Evolutionary conservation across 2,329 filamentous ascomycete genomes (phyloP), one percentile per base, ranked within the genome.

Genomic region (Arachnomyces sp.): DNA sequence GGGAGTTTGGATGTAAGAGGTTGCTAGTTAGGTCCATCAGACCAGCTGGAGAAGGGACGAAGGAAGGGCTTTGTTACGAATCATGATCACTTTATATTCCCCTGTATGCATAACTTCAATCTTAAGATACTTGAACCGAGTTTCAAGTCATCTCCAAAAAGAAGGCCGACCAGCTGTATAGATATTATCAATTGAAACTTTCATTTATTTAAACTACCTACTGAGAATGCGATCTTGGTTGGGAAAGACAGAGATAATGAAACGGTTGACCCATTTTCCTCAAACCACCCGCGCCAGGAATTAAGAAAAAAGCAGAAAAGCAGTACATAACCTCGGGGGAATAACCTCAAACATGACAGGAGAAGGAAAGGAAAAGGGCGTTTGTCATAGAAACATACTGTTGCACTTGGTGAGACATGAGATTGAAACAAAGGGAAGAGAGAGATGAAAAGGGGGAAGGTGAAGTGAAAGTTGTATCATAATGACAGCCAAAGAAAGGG

Each of bases 131-230:
- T 25, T 25, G 20, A 25, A 25, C 9, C 20, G 20, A 25, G 20
- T 14, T 41, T 43, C 20, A 25, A 25, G 20, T 25, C 20, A 25
- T 25, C 20, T 25, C 20, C 20, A 5, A 25, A 25, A 9, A 9
- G 20, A 9, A 25, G 9, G 13, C 5, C 34, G 38, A 28, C 45
- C 38, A 17, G 14, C 31, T 28, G n/a, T n/a, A n/a, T n/a, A n/a
- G n/a, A 31, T 20, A 36, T 40, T 36, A 29, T 50, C 43, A 20
- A 47, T 48, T 47, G 46, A 34, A n/a, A 36, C 42, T 50, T 40
- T 49, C 46, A 25, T 25, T 25, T 5, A n/a, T n/a, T 9, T 25
- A 25, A 25, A 25, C 20, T 25, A 25, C 20, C 20, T 25, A 25
- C 9, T 9, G 20, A 25, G 5, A 5, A 25, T 25, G 5, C 5